A percentile compares a stretch with the other conserved stretches of the same genome.
These are phyloP conservation scores for Zea mays DNA, from an alignment of 176 grass and related monocot species.

Conservation along the genomic window Zm-B73-REFERENCE-NAM-5.0 NC_050098.1:173442501-173443000, in stretches of 20 bases:
- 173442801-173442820: conserved; percentile 26
- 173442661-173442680: too few relatives aligned
- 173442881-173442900: conserved; percentile 1
- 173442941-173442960: neutral
- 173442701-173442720: too few relatives aligned
- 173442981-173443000: conserved; percentile 29
- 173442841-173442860: neutral
- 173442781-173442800: conserved; percentile 49
- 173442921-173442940: conserved; percentile 6
- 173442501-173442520: too few relatives aligned
- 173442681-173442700: too few relatives aligned
- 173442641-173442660: neutral
- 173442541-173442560: neutral
- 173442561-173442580: conserved; percentile 2
- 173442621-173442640: neutral
- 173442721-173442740: conserved; percentile 45
- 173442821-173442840: conserved; percentile 10
- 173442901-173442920: neutral
- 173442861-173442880: conserved; percentile 21
- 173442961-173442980: conserved; percentile 3
- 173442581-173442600: neutral
- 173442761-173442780: conserved; percentile 55
- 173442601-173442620: neutral
- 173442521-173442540: too few relatives aligned
- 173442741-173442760: conserved; percentile 49